Conservation (phyloP, 768 basidiomycete species). For the Kwoniella sp. region DNA sequence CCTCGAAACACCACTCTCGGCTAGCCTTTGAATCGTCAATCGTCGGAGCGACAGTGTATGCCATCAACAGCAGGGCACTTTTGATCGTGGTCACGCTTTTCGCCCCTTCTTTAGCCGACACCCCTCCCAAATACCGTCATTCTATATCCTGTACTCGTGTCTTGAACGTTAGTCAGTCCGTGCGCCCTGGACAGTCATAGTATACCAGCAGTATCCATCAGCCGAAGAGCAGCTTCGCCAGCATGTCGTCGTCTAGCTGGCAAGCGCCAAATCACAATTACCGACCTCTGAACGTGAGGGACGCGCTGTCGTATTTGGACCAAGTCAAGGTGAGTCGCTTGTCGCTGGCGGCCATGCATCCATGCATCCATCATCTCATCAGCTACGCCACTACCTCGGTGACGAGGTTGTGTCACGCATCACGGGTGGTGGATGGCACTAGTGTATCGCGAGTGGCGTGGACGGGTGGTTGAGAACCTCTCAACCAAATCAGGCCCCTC, state of each 20-base stretch:
- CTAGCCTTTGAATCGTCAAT: too few species aligned
- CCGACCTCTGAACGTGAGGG: constrained; percentile 84
- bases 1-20: too few species aligned
- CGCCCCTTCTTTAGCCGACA: too few species aligned
- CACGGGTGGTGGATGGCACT: not conserved
- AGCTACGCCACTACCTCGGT: not conserved
- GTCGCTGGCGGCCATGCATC: not conserved
- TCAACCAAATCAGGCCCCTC: not conserved
- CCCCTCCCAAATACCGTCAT: too few species aligned
- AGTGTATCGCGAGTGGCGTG: too few species aligned
- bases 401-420: too few species aligned
- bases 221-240: not conserved
- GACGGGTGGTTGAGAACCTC: too few species aligned
- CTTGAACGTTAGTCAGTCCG: not conserved
- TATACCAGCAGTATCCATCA: not conserved
- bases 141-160: too few species aligned
- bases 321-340: constrained; percentile 71
- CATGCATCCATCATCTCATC: not conserved
- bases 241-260: constrained; percentile 8
- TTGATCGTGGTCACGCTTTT: too few species aligned
- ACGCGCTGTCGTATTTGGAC: constrained; percentile 90
- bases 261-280: constrained; percentile 22
- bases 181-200: too few species aligned
- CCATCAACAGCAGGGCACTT: too few species aligned
- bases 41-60: too few species aligned